Percentiles rank a stretch among this genome's conserved stretches.
phyloP scores from a whole-genome alignment of 2,329 filamentous ascomycete genomes.

The Fusarium piperis region DNA sequence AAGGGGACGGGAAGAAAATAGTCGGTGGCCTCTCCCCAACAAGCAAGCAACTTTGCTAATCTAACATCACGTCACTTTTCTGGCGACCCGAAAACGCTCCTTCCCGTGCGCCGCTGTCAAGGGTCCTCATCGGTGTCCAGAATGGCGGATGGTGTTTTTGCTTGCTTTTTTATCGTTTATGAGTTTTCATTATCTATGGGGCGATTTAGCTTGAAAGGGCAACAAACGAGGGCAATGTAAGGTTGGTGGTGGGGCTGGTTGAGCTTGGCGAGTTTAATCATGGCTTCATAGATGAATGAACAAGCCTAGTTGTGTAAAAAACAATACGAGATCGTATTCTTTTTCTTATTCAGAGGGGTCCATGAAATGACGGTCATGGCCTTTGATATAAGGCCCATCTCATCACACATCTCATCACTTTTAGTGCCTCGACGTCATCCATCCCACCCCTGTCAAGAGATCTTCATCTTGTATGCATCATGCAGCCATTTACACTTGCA shows the following conservation, averaged over 20 bases:
- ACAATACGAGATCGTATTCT: background rate
- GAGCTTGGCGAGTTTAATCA: background rate
- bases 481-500: conserved; percentile 1
- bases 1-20: background rate
- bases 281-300: background rate
- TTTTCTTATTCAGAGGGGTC: background rate
- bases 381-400: background rate
- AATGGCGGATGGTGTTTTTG: background rate
- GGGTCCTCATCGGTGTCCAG: background rate
- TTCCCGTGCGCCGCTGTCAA: background rate
- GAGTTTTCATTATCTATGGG: background rate
- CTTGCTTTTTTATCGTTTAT: background rate
- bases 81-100: background rate
- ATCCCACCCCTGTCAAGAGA: background rate
- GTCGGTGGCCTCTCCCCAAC: background rate
- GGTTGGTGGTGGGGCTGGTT: background rate
- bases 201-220: background rate
- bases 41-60: conserved; percentile 15
- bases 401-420: background rate
- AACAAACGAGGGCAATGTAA: background rate
- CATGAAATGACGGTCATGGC: background rate
- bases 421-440: background rate
- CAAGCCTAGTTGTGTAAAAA: background rate
- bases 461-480: background rate
- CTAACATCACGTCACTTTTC: conserved; percentile 20